Percentiles rank a stretch among this genome's conserved stretches.
phyloP scores from a whole-genome alignment of 2,329 filamentous ascomycete species.

The Fusarium chaquense region DNA sequence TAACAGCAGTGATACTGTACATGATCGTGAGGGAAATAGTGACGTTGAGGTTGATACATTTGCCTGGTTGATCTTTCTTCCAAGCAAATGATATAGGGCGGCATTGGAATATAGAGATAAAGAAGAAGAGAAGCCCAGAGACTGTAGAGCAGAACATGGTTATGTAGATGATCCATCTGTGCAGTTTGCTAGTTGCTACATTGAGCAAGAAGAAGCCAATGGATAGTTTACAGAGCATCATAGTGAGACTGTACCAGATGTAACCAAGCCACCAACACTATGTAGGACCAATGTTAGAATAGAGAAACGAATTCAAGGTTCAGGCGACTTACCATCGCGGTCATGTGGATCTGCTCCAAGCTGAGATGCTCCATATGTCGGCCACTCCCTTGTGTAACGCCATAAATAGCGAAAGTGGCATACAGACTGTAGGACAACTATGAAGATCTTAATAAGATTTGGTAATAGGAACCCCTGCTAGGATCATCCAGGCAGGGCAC shows the following conservation, averaged over 20 bases:
- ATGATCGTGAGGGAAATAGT: slow-evolving; percentile 62
- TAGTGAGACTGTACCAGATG: slow-evolving; percentile 44
- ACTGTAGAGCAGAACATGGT: slow-evolving; percentile 46
- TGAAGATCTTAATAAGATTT: slow-evolving; percentile 27
- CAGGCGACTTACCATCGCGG: slow-evolving; percentile 48
- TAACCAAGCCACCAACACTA: slow-evolving; percentile 50
- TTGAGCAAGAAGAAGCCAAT: slow-evolving; percentile 53
- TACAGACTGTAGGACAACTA: slow-evolving; percentile 41
- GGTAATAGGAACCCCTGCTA: background rate
- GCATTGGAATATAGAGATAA: slow-evolving; percentile 50
- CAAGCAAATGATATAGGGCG: slow-evolving; percentile 48
- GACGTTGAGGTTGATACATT: slow-evolving; percentile 51
- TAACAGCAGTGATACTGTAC: slow-evolving; percentile 60
- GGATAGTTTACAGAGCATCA: slow-evolving; percentile 51
- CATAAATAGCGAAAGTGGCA: slow-evolving; percentile 29
- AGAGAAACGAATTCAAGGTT: background rate
- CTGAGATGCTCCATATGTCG: slow-evolving; percentile 46
- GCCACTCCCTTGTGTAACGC: slow-evolving; percentile 53
- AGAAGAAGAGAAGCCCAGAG: slow-evolving; percentile 49
- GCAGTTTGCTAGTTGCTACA: slow-evolving; percentile 39
- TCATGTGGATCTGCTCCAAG: slow-evolving; percentile 45
- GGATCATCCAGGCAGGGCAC: background rate
- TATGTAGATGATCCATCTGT: slow-evolving; percentile 45
- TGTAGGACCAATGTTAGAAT: background rate
- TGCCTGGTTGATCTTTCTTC: slow-evolving; percentile 40